Evolutionary conservation across 139 green algal genomes (phyloP).

Genomic region (Tetraselmis chui): DNA sequence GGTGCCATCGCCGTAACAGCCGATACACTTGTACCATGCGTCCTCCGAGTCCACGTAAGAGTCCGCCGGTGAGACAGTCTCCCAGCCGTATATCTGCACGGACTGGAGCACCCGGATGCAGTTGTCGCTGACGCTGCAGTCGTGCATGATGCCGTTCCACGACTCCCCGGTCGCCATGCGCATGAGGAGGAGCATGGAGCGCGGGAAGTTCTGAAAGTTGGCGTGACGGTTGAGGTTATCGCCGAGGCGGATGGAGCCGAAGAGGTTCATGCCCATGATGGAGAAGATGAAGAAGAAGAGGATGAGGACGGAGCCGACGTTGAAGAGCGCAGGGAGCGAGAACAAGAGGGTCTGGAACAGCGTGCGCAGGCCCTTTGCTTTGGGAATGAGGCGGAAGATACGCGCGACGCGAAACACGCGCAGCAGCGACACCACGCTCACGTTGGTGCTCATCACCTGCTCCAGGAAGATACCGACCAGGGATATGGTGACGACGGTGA

Average conservation of each 20-base stretch:
- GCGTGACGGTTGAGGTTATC: slow-evolving; percentile 38
- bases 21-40: not conserved
- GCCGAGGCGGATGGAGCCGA: slow-evolving; percentile 48
- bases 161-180: slow-evolving; percentile 52
- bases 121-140: slow-evolving; percentile 42
- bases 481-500: slow-evolving; percentile 44
- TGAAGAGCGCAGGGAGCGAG: slow-evolving; percentile 60
- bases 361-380: slow-evolving; percentile 50
- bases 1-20: not conserved
- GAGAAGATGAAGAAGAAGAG: slow-evolving; percentile 76
- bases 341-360: slow-evolving; percentile 65
- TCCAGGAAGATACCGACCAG: slow-evolving; percentile 35
- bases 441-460: slow-evolving; percentile 16
- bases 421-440: slow-evolving; percentile 52
- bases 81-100: not conserved
- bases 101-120: slow-evolving; percentile 24
- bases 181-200: slow-evolving; percentile 54
- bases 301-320: slow-evolving; percentile 56
- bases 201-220: slow-evolving; percentile 61
- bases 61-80: no score
- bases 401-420: slow-evolving; percentile 58
- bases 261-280: slow-evolving; percentile 77
- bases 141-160: slow-evolving; percentile 73
- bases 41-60: not conserved
- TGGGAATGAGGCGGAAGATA: slow-evolving; percentile 66